phyloP scores from a whole-genome alignment of 805 yeast genomes.

The Candida ponderosae region DNA sequence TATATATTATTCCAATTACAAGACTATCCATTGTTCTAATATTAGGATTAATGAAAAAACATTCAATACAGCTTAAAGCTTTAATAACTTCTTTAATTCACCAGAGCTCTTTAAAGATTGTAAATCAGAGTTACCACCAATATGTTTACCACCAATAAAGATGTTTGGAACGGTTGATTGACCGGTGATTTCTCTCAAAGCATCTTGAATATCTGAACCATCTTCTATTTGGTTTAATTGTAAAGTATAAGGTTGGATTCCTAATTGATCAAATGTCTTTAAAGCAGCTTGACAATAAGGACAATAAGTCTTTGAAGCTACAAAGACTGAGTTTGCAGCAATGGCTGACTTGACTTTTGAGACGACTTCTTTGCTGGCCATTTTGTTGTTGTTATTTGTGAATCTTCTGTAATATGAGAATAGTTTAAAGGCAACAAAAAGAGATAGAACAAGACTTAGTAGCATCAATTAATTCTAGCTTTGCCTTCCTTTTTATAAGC shows the following conservation, averaged over 20 bases:
- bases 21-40: too few species aligned
- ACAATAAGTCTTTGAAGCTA: conserved; percentile 77
- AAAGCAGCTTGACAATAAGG: conserved; percentile 51
- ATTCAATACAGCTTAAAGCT: conserved; percentile 16
- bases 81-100: conserved; percentile 38
- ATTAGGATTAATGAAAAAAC: too few species aligned
- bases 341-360: conserved; percentile 58
- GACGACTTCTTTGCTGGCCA: conserved; percentile 53
- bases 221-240: conserved; percentile 48
- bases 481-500: too few species aligned
- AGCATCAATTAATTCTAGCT: too few species aligned
- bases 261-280: conserved; percentile 27
- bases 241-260: conserved; percentile 39
- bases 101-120: conserved; percentile 62
- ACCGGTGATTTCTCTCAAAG: conserved; percentile 69
- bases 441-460: not conserved
- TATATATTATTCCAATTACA: too few species aligned
- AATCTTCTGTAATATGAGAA: not conserved
- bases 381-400: conserved; percentile 17
- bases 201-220: conserved; percentile 77
- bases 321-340: conserved; percentile 57
- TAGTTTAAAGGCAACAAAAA: not conserved
- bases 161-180: conserved; percentile 93
- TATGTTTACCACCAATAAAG: conserved; percentile 84
- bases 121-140: conserved; percentile 92